Percentiles rank a stretch among this genome's conserved stretches.
These are phyloP conservation scores for Calendula officinalis DNA, from an alignment of 129 eudicot genomes.

Conservation along the genomic window DNA sequence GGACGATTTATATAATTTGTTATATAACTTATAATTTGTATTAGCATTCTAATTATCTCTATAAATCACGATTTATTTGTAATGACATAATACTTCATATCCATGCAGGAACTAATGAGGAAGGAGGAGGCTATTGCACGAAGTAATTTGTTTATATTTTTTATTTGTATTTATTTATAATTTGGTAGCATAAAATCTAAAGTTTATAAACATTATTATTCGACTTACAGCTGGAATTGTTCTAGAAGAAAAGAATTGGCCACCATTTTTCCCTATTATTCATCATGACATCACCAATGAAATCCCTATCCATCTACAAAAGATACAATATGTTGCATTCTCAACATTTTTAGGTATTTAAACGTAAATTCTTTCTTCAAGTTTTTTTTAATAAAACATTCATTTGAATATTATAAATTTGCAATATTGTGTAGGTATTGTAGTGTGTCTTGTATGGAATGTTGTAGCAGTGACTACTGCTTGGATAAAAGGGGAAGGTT, in stretches of 20 bases:
- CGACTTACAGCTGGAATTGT: conserved; percentile 85
- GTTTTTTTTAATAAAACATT: not conserved
- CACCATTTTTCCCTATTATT: conserved; percentile 85
- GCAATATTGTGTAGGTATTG: conserved; percentile 50
- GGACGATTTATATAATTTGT: too few species aligned
- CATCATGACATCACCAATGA: conserved; percentile 94
- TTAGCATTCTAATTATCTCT: too few species aligned
- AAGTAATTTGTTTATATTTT: conserved; percentile 36
- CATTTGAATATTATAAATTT: not conserved
- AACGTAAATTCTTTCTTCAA: not conserved
- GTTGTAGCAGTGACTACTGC: conserved; percentile 41
- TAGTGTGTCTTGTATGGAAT: conserved; percentile 79
- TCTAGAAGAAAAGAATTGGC: conserved; percentile 93
- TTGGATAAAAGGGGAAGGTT: not conserved
- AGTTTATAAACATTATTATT: not conserved
- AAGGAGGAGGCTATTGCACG: conserved; percentile 84
- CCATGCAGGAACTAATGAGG: conserved; percentile 77
- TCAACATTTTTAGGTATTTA: conserved; percentile 80
- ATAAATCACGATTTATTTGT: too few species aligned
- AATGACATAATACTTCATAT: conserved; percentile 9
- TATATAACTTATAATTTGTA: too few species aligned
- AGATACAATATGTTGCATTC: conserved; percentile 86
- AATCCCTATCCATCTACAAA: conserved; percentile 90
- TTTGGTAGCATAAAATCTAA: conserved; percentile 10
- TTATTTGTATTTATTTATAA: not conserved